These are phyloP conservation scores for Digitaria exilis DNA, from an alignment of 202 grass and related monocot genomes.

Conservation along the genomic window DNA sequence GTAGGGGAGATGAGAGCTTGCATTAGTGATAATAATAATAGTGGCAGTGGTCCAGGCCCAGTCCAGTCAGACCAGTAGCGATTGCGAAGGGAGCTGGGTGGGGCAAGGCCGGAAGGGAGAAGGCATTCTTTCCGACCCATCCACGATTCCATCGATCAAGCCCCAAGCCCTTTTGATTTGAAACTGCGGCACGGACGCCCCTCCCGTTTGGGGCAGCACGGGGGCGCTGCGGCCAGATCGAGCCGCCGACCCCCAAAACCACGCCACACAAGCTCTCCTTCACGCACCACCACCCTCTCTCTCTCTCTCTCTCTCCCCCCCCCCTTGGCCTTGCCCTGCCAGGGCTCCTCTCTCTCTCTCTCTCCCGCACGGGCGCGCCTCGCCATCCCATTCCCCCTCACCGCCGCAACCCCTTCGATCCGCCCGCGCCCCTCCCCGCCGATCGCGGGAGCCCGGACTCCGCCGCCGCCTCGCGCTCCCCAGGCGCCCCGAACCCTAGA, in stretches of 20 bases:
- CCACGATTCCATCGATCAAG: no score
- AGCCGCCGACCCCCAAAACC: slow-evolving; percentile 4
- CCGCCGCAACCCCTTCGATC: neutral
- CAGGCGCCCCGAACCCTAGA: slow-evolving; percentile 48
- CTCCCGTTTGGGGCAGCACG: neutral
- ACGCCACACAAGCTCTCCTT: neutral
- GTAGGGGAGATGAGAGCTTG: neutral
- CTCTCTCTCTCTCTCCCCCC: neutral
- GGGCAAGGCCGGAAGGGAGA: no score
- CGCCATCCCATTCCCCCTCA: neutral
- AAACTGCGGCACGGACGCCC: neutral
- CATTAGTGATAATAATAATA: neutral
- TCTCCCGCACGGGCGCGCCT: neutral
- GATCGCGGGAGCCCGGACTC: neutral
- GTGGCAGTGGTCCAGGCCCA: slow-evolving; percentile 3
- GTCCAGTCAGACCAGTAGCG: neutral
- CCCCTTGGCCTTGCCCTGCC: no score
- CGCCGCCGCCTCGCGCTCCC: slow-evolving; percentile 4
- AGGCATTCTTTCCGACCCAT: neutral
- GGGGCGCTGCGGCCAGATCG: neutral
- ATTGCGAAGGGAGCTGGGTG: neutral
- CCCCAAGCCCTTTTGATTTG: slow-evolving; percentile 6
- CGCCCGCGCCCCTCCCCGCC: neutral
- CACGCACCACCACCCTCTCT: neutral
- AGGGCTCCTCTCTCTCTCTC: neutral